Base-by-base conservation (phyloP, 2,329 filamentous ascomycete genomes). In the Tolypocladium ophioglossoides region DNA sequence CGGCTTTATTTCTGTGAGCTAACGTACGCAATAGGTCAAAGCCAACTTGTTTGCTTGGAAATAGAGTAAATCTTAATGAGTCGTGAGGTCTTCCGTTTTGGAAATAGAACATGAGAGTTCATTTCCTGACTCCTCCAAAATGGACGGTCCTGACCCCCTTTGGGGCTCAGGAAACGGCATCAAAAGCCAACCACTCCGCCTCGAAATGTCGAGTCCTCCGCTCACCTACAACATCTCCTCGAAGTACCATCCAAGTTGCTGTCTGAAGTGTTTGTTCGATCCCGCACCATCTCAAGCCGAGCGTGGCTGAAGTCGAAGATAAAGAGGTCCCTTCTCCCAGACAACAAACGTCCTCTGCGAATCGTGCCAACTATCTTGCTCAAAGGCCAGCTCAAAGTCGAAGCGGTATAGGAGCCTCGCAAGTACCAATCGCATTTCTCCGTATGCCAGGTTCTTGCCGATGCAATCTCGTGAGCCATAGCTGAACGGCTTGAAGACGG, bases 341-440 rank as follows among this genome's bases (percentile, higher is more conserved):
- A 55, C 35, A 6, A 20, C 18, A 37, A 52, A 55, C 3, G 41
- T 41, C 20, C 8, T 44, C 39, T 55, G 54, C 24, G 18, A 18
- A 5, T 52, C 38, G n/a, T 52, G 44, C 54, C 54, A 55, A 7
- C 18, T 10, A 8, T 50, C 20, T 27, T 55, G 54, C 3, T 27
- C 20, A n/a, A 20, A 39, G 7, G 37, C 37, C 10, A 52, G 37
- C 44, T 67, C 61, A 48, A 77, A 57, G 48, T 78, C 75, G 54
- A 78, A 78, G 22, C 71, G 68, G 54, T 65, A 77, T 2, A 79
- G 57, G 7, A 79, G 52, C 10, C 71, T 69, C 1, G 73, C 68
- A 1, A 78, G 55, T 11, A 77, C 71, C 4, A 78, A 57, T 1
- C 76, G 71, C 71, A 79, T 73, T 59, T 79, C 76, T 4, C 69